Evolutionary conservation across 805 yeast species (phyloP).

Genomic region (Wickerhamiella sergipiensis): DNA sequence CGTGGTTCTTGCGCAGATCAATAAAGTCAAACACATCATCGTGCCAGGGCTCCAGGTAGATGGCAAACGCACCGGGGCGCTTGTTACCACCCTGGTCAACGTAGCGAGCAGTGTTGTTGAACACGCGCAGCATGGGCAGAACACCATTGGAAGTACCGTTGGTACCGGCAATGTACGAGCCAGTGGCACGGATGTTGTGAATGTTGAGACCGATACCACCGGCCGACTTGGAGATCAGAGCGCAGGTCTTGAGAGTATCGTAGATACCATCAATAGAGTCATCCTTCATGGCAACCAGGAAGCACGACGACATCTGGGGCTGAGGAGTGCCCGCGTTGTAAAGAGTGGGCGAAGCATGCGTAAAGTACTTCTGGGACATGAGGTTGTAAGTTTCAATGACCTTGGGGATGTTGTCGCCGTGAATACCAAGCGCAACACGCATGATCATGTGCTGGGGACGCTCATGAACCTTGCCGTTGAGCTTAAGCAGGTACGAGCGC

Average conservation of each 20-base stretch:
- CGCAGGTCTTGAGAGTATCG: conserved; percentile 75
- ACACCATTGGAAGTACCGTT: conserved; percentile 88
- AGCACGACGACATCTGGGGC: conserved; percentile 84
- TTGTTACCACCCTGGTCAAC: conserved; percentile 98
- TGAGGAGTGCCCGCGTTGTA: conserved; percentile 85
- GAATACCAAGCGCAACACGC: conserved; percentile 89
- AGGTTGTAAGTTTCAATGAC: conserved; percentile 73
- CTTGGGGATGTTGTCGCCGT: conserved; percentile 47
- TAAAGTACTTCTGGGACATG: conserved; percentile 78
- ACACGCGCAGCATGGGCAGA: conserved; percentile 92
- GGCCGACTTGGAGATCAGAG: conserved; percentile 83
- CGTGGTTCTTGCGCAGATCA: conserved; percentile 83
- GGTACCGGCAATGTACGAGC: conserved; percentile 80
- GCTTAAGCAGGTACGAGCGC: conserved; percentile 64
- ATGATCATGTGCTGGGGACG: conserved; percentile 83
- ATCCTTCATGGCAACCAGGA: conserved; percentile 78
- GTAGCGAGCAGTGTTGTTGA: conserved; percentile 89
- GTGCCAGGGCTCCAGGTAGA: conserved; percentile 96
- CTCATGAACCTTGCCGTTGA: conserved; percentile 59
- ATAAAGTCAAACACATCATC: conserved; percentile 77
- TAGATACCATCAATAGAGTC: conserved; percentile 95
- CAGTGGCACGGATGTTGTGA: conserved; percentile 74
- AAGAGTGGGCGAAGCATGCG: conserved; percentile 91
- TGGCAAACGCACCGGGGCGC: conserved; percentile 94
- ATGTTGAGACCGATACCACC: conserved; percentile 93